phyloP scores from a whole-genome alignment of 768 basidiomycete species.

The Russula griseocarnosa region DNA sequence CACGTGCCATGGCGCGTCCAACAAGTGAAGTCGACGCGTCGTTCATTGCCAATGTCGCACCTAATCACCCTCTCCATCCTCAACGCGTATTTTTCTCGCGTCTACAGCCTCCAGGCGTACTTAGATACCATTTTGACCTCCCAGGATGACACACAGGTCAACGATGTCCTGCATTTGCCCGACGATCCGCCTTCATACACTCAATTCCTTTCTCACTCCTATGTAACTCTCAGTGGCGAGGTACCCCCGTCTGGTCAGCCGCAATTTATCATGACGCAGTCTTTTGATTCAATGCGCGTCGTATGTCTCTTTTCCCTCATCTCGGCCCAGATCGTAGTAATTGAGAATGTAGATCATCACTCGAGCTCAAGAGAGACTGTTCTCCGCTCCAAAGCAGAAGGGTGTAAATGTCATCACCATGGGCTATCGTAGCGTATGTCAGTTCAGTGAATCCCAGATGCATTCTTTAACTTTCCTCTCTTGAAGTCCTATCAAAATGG shows the following conservation, averaged over 20 bases:
- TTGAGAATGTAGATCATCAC: constrained; percentile 50
- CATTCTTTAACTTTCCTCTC: constrained; percentile 4
- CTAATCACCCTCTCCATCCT: constrained; percentile 23
- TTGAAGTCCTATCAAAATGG: constrained; percentile 20
- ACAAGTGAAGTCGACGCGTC: not conserved
- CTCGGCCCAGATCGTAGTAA: constrained; percentile 28
- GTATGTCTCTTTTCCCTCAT: not conserved
- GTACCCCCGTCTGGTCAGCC: not conserved
- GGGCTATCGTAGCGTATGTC: constrained; percentile 59
- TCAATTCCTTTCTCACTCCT: constrained; percentile 16
- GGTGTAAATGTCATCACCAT: constrained; percentile 57
- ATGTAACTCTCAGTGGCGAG: constrained; percentile 12
- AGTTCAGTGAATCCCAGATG: not conserved
- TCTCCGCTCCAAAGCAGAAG: constrained; percentile 37
- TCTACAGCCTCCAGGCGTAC: constrained; percentile 18
- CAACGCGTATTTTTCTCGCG: constrained; percentile 18
- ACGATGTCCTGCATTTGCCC: constrained; percentile 15
- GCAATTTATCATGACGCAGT: constrained; percentile 17
- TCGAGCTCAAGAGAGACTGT: constrained; percentile 53
- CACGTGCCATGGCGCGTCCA: constrained; percentile 9
- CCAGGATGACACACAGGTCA: not conserved
- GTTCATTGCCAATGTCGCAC: constrained; percentile 13
- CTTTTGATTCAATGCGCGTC: constrained; percentile 17
- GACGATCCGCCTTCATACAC: constrained; percentile 10
- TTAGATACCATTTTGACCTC: not conserved